These are phyloP conservation scores for Aspergillus pseudonomiae DNA, from an alignment of 2,329 filamentous ascomycete species.

Conservation along the genomic window DNA sequence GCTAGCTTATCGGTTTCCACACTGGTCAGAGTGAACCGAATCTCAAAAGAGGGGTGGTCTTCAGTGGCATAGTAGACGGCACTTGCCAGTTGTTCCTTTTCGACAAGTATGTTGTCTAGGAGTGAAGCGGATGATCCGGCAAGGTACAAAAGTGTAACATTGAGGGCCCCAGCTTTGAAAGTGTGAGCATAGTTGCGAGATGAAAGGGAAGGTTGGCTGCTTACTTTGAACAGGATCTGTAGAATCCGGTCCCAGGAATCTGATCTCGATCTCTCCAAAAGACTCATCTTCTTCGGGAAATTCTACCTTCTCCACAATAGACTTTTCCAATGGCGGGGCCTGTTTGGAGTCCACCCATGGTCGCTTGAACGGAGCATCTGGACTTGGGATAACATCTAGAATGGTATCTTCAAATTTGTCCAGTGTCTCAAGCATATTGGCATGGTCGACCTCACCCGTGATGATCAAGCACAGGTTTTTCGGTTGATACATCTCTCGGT, in stretches of 20 bases:
- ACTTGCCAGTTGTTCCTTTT: constrained; percentile 89
- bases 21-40: constrained; percentile 83
- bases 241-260: constrained; percentile 83
- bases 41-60: constrained; percentile 75
- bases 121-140: constrained; percentile 92
- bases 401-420: constrained; percentile 89
- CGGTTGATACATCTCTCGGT: constrained; percentile 96
- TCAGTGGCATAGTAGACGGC: constrained; percentile 80
- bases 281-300: constrained; percentile 98
- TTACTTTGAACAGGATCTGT: constrained; percentile 65
- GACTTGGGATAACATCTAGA: constrained; percentile 75
- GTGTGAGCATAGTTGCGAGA: constrained; percentile 10
- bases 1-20: constrained; percentile 85
- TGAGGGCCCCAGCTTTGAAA: constrained; percentile 66
- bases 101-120: constrained; percentile 87
- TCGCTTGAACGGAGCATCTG: constrained; percentile 74
- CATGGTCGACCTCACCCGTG: constrained; percentile 87
- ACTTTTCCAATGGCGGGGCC: constrained; percentile 71
- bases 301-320: constrained; percentile 75
- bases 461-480: constrained; percentile 91
- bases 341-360: constrained; percentile 91
- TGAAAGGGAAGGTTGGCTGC: constrained; percentile 21
- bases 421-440: constrained; percentile 76
- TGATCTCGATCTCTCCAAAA: constrained; percentile 82
- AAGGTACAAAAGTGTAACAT: constrained; percentile 81